A percentile compares a stretch with the other conserved stretches of the same genome.
These are phyloP conservation scores for Starmerella powellii DNA, from an alignment of 805 yeast genomes.

Conservation along the genomic window DNA sequence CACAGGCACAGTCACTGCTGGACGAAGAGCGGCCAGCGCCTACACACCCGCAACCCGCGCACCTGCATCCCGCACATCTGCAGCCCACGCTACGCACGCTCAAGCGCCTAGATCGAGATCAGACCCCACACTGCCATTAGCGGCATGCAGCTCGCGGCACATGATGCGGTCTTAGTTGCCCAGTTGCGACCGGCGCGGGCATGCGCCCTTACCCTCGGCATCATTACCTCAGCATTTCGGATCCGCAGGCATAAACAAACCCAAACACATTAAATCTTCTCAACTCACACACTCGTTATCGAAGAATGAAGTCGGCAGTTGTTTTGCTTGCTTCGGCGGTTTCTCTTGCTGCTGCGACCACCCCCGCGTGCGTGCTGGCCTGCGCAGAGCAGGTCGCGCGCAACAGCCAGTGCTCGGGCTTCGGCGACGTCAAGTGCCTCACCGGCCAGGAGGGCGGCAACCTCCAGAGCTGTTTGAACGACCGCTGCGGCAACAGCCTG, in stretches of 20 bases:
- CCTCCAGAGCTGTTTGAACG: constrained; percentile 50
- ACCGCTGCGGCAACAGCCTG: constrained; percentile 55
- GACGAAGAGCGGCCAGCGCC: too few species aligned
- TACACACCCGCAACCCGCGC: too few species aligned
- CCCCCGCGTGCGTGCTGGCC: constrained; percentile 87
- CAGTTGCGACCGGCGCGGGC: too few species aligned
- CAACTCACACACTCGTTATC: neutral
- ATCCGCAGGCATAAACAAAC: neutral
- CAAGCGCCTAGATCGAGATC: too few species aligned
- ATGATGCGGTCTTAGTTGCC: too few species aligned
- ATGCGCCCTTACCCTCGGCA: neutral
- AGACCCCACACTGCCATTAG: too few species aligned
- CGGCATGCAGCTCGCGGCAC: too few species aligned
- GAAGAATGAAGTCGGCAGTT: constrained; percentile 20
- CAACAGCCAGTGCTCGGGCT: constrained; percentile 29
- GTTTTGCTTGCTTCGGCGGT: constrained; percentile 31
- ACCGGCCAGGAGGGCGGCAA: constrained; percentile 44
- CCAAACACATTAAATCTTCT: constrained; percentile 4
- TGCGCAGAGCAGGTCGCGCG: constrained; percentile 61
- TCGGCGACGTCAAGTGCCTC: constrained; percentile 57
- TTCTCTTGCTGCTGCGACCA: constrained; percentile 38
- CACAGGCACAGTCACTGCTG: too few species aligned
- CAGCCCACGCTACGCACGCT: too few species aligned
- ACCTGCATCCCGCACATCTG: too few species aligned
- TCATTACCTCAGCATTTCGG: constrained; percentile 2